Evolutionary conservation across 225 moss, liverwort and hornwort genomes (phyloP).

Genomic region (Marchantia paleacea): DNA sequence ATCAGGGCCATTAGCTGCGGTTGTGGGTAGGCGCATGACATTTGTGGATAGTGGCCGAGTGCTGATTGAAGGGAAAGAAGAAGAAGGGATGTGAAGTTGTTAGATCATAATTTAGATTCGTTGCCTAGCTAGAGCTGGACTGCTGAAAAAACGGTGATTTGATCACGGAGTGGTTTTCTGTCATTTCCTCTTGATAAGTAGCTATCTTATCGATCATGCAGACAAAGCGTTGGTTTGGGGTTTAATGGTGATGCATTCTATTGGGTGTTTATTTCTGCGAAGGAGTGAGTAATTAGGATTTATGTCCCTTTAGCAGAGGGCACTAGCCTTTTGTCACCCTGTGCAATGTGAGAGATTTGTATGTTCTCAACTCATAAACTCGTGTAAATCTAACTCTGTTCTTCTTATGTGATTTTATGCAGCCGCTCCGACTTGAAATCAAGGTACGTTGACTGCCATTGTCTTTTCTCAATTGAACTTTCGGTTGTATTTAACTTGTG

Average conservation of each 20-base stretch:
- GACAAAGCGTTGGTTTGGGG: not conserved
- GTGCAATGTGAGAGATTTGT: not conserved
- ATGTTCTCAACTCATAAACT: not conserved
- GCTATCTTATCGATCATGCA: too few relatives aligned
- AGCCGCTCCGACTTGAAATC: conserved; percentile 33
- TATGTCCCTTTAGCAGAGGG: not conserved
- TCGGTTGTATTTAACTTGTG: not conserved
- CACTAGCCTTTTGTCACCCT: not conserved
- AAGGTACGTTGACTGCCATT: conserved; percentile 12
- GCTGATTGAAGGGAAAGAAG: too few relatives aligned
- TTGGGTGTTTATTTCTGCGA: not conserved
- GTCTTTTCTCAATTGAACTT: not conserved
- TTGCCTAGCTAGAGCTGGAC: too few relatives aligned
- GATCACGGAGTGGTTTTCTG: too few relatives aligned
- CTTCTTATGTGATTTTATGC: not conserved
- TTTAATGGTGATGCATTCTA: not conserved
- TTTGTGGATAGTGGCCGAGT: not conserved
- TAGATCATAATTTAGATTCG: too few relatives aligned
- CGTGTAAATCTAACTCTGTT: not conserved
- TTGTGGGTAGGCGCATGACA: not conserved
- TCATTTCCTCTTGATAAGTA: too few relatives aligned
- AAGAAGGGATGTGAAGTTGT: too few relatives aligned
- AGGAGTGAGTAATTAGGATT: not conserved
- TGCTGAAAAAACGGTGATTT: too few relatives aligned
- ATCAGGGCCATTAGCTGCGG: not conserved